phyloP scores from a whole-genome alignment of 805 yeast genomes.

The Teunomyces kruisii region DNA sequence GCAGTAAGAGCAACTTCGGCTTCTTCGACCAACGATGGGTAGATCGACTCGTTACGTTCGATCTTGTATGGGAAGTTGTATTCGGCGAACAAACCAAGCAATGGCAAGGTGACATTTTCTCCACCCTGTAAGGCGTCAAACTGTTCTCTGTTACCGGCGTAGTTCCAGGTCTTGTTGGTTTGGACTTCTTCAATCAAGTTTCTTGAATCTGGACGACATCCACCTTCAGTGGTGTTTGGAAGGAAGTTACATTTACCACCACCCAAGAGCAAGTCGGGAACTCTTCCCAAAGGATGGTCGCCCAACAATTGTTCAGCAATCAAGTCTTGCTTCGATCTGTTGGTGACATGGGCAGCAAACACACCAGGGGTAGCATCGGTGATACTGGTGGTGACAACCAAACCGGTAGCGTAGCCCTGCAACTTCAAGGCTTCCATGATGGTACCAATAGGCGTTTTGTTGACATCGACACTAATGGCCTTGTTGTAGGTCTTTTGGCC shows the following conservation, averaged over 20 bases:
- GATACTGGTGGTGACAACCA: constrained; percentile 88
- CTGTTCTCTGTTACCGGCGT: constrained; percentile 56
- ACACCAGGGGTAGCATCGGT: constrained; percentile 97
- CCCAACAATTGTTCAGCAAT: constrained; percentile 90
- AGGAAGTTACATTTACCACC: constrained; percentile 88
- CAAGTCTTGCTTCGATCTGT: constrained; percentile 74
- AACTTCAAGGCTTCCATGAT: constrained; percentile 83
- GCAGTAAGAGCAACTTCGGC: constrained; percentile 72
- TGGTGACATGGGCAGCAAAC: constrained; percentile 76
- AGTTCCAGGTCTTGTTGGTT: constrained; percentile 55
- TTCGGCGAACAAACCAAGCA: constrained; percentile 73
- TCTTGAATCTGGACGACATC: constrained; percentile 70
- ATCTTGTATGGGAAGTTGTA: constrained; percentile 81
- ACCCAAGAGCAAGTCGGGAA: constrained; percentile 83
- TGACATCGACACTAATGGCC: constrained; percentile 82
- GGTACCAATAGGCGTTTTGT: constrained; percentile 78
- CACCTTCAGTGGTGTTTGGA: constrained; percentile 40
- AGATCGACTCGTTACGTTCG: constrained; percentile 59
- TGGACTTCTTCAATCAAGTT: constrained; percentile 67
- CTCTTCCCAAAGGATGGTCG: constrained; percentile 71
- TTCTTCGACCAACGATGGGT: constrained; percentile 81
- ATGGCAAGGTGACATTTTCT: constrained; percentile 64
- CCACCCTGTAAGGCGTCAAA: constrained; percentile 61
- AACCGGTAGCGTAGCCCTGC: constrained; percentile 78
- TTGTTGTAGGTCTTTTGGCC: constrained; percentile 83